phyloP scores from a whole-genome alignment of 139 green algal genomes.

The Yamagishiella unicocca region DNA sequence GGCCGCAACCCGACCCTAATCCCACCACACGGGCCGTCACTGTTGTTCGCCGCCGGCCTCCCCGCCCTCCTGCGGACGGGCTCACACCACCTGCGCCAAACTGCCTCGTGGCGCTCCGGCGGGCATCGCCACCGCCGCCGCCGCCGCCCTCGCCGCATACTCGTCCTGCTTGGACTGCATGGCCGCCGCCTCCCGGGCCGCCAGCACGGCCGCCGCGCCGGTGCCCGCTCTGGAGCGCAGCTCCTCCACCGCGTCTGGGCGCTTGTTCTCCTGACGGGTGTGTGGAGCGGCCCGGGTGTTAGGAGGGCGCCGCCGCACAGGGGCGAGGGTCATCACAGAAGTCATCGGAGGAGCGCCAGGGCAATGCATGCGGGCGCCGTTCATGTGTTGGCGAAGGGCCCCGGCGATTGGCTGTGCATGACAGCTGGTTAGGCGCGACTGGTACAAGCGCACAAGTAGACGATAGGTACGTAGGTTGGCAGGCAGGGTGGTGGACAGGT shows the following conservation, averaged over 20 bases:
- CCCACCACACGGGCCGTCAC: too few species aligned
- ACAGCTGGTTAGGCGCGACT: not conserved
- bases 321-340: too few species aligned
- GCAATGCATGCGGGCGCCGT: too few species aligned
- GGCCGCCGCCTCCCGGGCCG: not conserved
- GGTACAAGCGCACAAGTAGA: not conserved
- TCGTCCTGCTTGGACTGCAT: constrained; percentile 17
- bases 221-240: not conserved
- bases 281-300: too few species aligned
- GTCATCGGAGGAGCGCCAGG: too few species aligned
- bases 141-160: not conserved
- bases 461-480: too few species aligned
- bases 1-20: too few species aligned
- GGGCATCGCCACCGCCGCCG: constrained; percentile 2
- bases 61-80: too few species aligned
- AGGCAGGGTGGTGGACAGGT: too few species aligned
- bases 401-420: not conserved
- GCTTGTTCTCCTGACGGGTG: constrained; percentile 44
- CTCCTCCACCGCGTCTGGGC: constrained; percentile 13
- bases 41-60: too few species aligned
- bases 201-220: constrained; percentile 24
- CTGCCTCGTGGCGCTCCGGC: not conserved
- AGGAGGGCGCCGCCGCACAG: too few species aligned
- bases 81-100: too few species aligned
- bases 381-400: not conserved